Conservation (phyloP, 805 yeast genomes). For the Diddensiella caesifluorescens region DNA sequence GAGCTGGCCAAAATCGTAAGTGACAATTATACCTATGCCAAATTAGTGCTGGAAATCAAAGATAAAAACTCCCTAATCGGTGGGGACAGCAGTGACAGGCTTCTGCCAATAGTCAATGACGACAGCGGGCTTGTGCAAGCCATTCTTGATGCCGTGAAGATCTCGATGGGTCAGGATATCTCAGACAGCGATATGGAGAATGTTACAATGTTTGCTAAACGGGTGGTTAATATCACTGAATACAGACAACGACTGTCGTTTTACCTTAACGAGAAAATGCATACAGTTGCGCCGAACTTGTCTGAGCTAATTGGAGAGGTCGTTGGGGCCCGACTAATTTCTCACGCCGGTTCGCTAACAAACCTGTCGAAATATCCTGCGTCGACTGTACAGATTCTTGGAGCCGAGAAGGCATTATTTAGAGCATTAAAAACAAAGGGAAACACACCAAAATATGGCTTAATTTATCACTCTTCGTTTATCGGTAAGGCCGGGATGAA, state of each 20-base stretch:
- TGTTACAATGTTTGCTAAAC: constrained; percentile 83
- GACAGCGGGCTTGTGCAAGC: constrained; percentile 90
- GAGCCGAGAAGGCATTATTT: constrained; percentile 95
- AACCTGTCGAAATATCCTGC: constrained; percentile 98
- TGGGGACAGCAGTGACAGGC: constrained; percentile 61
- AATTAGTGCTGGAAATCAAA: constrained; percentile 71
- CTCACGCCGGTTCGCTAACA: constrained; percentile 97
- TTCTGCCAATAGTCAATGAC: constrained; percentile 85
- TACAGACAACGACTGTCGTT: constrained; percentile 80
- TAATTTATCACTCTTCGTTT: constrained; percentile 90
- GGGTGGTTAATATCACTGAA: constrained; percentile 87
- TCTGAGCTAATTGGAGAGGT: constrained; percentile 97
- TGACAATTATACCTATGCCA: constrained; percentile 84
- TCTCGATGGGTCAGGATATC: constrained; percentile 98
- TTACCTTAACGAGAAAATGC: constrained; percentile 93
- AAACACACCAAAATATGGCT: constrained; percentile 94
- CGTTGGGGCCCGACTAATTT: constrained; percentile 96
- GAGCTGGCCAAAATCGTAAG: constrained; percentile 88
- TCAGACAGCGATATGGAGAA: constrained; percentile 92
- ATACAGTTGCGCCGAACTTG: constrained; percentile 94
- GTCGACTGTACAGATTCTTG: constrained; percentile 95
- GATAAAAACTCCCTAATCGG: constrained; percentile 73
- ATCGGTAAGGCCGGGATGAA: constrained; percentile 91
- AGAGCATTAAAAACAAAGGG: constrained; percentile 96
- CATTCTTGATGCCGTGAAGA: constrained; percentile 89